Evolutionary conservation across 257 asterid species (phyloP).

Genomic region (Fraxinus cuspidata): DNA sequence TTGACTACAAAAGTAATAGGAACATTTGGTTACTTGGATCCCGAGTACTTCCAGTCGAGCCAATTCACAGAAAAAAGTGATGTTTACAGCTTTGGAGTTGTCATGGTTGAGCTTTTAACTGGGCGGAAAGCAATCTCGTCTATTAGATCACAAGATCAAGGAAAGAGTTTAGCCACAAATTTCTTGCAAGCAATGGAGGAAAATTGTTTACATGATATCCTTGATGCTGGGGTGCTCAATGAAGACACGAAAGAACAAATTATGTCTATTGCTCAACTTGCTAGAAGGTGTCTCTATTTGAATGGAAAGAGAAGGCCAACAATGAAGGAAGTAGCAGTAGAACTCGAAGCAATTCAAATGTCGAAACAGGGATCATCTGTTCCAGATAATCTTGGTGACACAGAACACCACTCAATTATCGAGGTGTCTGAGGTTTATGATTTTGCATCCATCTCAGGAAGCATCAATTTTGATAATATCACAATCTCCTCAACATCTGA

Average conservation of each 20-base stretch:
- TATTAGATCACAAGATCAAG: background rate
- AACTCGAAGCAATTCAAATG: constrained; percentile 15
- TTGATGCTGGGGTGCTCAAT: constrained; percentile 13
- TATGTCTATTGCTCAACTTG: constrained; percentile 15
- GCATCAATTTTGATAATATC: background rate
- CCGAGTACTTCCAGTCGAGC: constrained; percentile 5
- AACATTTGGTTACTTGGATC: constrained; percentile 22
- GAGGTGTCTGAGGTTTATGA: background rate
- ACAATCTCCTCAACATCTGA: background rate
- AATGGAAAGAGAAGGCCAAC: constrained; percentile 21
- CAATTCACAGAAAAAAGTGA: constrained; percentile 10
- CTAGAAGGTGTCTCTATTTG: constrained; percentile 13
- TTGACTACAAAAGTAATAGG: constrained; percentile 20
- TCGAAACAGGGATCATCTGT: background rate
- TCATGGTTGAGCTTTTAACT: constrained; percentile 20
- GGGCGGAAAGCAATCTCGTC: constrained; percentile 10
- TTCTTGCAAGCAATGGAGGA: constrained; percentile 19
- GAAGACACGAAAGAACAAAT: background rate
- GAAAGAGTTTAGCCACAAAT: constrained; percentile 20
- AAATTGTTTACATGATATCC: constrained; percentile 1
- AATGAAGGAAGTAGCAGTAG: constrained; percentile 20
- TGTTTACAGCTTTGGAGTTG: constrained; percentile 18
- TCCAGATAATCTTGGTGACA: background rate
- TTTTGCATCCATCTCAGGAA: constrained; percentile 2
- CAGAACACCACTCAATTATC: background rate